These are phyloP conservation scores for Durusdinium trenchii DNA, from an alignment of 73 alveolate genomes.

Conservation along the genomic window DNA sequence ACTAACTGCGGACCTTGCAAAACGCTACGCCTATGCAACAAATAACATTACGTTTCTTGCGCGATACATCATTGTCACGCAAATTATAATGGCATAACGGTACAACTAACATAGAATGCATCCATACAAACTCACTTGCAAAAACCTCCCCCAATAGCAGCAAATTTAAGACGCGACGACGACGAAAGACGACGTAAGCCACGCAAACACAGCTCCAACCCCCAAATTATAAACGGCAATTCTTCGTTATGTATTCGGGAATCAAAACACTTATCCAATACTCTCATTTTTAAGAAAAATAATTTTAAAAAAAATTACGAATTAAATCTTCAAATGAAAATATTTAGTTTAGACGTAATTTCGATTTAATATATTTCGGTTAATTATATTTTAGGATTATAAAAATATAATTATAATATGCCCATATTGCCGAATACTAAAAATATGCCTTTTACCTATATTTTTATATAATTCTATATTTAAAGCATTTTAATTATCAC, in stretches of 20 bases:
- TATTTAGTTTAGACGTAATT: neutral
- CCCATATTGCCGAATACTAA: neutral
- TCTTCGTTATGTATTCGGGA: too few species aligned
- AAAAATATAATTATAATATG: neutral
- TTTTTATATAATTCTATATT: neutral
- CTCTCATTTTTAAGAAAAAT: neutral
- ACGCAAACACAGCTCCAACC: too few species aligned
- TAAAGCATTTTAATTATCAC: neutral
- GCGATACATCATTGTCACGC: too few species aligned
- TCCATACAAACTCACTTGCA: too few species aligned
- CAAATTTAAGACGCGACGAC: neutral
- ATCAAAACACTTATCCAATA: too few species aligned
- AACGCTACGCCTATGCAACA: too few species aligned
- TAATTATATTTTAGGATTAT: neutral
- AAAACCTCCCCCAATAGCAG: too few species aligned
- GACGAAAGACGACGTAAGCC: neutral
- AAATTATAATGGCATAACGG: too few species aligned
- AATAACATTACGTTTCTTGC: too few species aligned
- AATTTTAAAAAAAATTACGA: neutral
- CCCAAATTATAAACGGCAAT: neutral
- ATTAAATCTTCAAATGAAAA: neutral
- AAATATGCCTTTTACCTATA: neutral
- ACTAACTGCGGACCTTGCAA: too few species aligned
- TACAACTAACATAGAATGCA: too few species aligned
- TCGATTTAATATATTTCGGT: neutral